Conservation (phyloP, 495 filamentous ascomycete species). For the Usnea hakonensis region DNA sequence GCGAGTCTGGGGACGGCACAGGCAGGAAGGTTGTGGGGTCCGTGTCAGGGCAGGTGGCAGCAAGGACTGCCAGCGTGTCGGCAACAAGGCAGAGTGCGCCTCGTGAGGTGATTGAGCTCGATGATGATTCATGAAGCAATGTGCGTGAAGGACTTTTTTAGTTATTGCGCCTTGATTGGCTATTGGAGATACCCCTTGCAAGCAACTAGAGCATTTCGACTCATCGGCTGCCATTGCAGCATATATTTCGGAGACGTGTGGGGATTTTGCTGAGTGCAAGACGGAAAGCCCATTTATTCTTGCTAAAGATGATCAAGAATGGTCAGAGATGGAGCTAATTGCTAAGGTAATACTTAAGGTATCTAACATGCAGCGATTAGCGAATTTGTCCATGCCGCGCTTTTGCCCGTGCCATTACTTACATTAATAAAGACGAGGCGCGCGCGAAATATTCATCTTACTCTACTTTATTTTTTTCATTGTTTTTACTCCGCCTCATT, state of each 20-base stretch:
- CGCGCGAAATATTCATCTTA: too few species aligned
- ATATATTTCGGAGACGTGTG: background rate
- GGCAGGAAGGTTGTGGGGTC: background rate
- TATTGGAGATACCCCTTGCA: background rate
- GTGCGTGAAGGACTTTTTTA: background rate
- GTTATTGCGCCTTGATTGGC: background rate
- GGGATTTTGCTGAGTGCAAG: background rate
- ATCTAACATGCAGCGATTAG: background rate
- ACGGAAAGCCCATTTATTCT: background rate
- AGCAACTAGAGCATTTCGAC: background rate
- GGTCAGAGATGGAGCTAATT: background rate
- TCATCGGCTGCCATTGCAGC: background rate
- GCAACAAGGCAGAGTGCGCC: background rate
- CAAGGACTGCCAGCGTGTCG: background rate
- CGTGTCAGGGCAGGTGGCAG: background rate
- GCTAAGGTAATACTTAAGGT: background rate
- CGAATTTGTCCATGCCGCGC: too few species aligned
- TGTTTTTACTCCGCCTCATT: too few species aligned
- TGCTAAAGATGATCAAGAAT: background rate
- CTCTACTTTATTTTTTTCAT: too few species aligned
- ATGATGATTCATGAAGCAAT: conserved; percentile 15
- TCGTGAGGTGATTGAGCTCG: conserved; percentile 20
- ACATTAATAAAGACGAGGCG: too few species aligned
- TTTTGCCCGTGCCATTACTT: too few species aligned
- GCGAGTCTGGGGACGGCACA: conserved; percentile 20